Base-by-base conservation (phyloP, 768 basidiomycete genomes). In the Russula abietina region DNA sequence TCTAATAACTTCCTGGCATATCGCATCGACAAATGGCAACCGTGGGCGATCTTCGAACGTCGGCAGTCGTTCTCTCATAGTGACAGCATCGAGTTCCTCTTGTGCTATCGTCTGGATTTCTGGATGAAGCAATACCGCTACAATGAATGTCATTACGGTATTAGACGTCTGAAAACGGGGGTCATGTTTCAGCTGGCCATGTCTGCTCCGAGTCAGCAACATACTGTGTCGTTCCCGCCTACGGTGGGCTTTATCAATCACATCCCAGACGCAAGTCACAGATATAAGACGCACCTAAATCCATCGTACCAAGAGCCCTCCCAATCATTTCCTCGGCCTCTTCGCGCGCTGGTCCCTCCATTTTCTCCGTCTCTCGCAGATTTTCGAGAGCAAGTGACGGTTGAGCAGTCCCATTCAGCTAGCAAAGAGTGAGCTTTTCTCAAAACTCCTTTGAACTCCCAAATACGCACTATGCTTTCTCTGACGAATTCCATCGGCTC, bases 1-100 rank as follows among this genome's bases (percentile, higher is more conserved):
- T 28, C 69, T 49, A 19, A 14, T 7, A n/a, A 46, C 32, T 43
- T 57, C 56, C n/a, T 46, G 46, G 32, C 56, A 57, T 14, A 54
- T 16, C 12, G 52, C 52, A 54, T 54, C 36, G 22, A 53, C 9
- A 22, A 24, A 36, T 14, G 43, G 55, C 22, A 57, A 30, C 19
- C 22, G 46, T 22, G 55, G n/a, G 12, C 55, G 55, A 33, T 57
- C 55, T n/a, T 46, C 55, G 22, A 57, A 24, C 7, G 43, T 46
- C 3, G 55, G 55, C 2, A 57, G 55, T 32, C 43, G 52, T 33
- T 53, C 52, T 53, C 52, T 53, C n/a, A 36, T 17, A n/a, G n/a
- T 54, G 3, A 38, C 36, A 8, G 30, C 12, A 57, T 57, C 56
- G 12, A 57, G 43, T 46, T 57, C 43, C 3, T 46, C 43, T 30